Base-by-base conservation (phyloP, 495 filamentous ascomycete species). In the Lentithecium fluviatile region DNA sequence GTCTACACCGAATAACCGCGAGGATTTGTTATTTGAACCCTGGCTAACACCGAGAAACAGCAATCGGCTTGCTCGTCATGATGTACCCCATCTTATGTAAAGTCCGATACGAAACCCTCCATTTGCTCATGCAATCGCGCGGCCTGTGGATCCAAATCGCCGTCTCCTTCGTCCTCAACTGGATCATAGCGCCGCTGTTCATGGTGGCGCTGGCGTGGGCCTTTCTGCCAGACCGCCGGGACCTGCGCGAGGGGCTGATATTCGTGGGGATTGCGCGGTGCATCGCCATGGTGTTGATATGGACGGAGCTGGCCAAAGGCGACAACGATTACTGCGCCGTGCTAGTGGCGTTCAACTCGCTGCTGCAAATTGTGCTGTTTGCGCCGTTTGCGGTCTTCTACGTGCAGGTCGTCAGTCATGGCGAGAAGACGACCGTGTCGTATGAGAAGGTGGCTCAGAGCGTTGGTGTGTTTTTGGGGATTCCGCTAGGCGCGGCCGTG, bases 81-180 rank as follows among this genome's bases (percentile, higher is more conserved):
- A 96, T 96, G 91, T 95, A 95, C 67, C 91, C 91, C 0, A 95
- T 95, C 60, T 78, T 95, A 20, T 94, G 91, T 82, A 96, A 96
- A 73, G 86, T 96, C n/a, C 83, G 84, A 34, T 95, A 83, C 72
- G 92, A 96, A 72, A 81, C 79, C 0, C 73, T 97, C 42, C 89
- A 93, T 71, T 78, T 81, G 7, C 71, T 89, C 17, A 83, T 95
- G 60, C 72, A 74, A 11, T 68, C 80, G 4, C 80, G 80, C 4
- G 75, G 75, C 2, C 74, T 95, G 7, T 97, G 90, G 90, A 79
- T 84, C 15, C 92, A 96, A 68, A 80, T 96, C 52, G 77, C 64
- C 0, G 89, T 97, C 68, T 90, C 87, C 63, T 70, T 97, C 21
- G 52, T 94, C 20, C 70, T 91, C 37, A 96, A 97, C 65, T 96